Percentiles rank a stretch among this genome's conserved stretches.
These are phyloP conservation scores for Musa balbisiana DNA, from an alignment of 202 grass and related monocot species.

Conservation along the genomic window DNA sequence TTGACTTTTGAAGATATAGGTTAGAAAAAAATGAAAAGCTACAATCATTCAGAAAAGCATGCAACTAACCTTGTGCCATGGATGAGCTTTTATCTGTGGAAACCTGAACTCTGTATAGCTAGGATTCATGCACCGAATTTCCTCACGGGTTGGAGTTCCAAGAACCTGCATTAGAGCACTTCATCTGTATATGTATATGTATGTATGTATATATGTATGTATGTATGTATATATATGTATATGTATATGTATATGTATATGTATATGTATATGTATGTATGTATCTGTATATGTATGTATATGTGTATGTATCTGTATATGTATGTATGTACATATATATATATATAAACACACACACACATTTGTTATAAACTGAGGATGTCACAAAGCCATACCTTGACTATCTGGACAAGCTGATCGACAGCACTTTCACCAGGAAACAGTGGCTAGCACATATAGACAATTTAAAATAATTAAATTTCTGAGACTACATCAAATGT, in stretches of 20 bases:
- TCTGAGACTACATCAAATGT: neutral
- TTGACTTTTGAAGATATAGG: neutral
- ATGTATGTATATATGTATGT: too few species aligned
- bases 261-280: too few species aligned
- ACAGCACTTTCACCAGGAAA: constrained; percentile 42
- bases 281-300: too few species aligned
- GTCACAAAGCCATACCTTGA: constrained; percentile 37
- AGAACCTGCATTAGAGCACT: constrained; percentile 44
- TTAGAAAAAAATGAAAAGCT: neutral
- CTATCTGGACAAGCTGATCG: constrained; percentile 52
- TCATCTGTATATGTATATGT: neutral
- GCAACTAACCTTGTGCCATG: constrained; percentile 55
- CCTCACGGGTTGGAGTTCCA: constrained; percentile 66
- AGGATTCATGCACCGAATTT: constrained; percentile 75
- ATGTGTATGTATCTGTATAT: too few species aligned
- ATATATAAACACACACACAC: neutral
- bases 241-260: too few species aligned
- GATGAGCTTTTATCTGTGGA: constrained; percentile 65
- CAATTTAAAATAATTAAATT: constrained; percentile 7
- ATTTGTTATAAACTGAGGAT: neutral
- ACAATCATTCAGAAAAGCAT: neutral
- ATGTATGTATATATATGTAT: too few species aligned
- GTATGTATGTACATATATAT: too few species aligned
- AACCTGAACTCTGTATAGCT: constrained; percentile 61
- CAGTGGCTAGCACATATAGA: constrained; percentile 25